Conservation (phyloP, 2,329 filamentous ascomycete genomes). For the Cytospora chrysosperma region DNA sequence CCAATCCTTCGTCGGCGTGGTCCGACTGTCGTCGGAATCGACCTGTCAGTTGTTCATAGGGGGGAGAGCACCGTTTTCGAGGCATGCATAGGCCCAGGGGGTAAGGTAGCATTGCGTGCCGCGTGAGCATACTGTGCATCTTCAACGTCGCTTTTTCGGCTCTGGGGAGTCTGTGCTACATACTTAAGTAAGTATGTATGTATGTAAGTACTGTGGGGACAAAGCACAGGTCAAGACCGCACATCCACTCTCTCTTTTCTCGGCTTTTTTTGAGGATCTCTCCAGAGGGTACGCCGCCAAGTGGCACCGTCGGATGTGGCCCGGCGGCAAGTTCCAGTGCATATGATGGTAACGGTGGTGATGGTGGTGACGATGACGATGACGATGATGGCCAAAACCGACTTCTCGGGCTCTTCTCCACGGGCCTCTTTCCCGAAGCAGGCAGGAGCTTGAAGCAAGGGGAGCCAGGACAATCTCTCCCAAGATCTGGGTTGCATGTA, state of each 20-base stretch:
- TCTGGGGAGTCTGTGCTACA: neutral
- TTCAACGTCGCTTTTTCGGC: neutral
- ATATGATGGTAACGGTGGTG: too few relatives aligned
- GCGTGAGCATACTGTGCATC: neutral
- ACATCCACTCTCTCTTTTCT: too few relatives aligned
- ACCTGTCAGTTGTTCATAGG: conserved; percentile 1
- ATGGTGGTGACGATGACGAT: too few relatives aligned
- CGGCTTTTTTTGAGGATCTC: too few relatives aligned
- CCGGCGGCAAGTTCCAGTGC: neutral
- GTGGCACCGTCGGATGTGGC: neutral
- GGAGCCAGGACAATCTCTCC: neutral
- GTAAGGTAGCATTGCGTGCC: neutral
- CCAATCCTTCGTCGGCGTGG: neutral
- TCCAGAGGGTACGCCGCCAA: neutral
- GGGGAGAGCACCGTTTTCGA: neutral
- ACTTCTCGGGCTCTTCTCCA: neutral
- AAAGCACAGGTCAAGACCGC: neutral
- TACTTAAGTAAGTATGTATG: too few relatives aligned
- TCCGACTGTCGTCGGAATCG: neutral
- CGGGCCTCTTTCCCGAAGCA: neutral
- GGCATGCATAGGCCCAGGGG: neutral
- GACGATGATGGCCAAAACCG: neutral
- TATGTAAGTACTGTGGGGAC: neutral
- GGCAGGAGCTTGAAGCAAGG: neutral
- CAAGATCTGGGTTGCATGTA: neutral